Conservation (phyloP, 495 filamentous ascomycete species). For the Tuber microsphaerosporum region DNA sequence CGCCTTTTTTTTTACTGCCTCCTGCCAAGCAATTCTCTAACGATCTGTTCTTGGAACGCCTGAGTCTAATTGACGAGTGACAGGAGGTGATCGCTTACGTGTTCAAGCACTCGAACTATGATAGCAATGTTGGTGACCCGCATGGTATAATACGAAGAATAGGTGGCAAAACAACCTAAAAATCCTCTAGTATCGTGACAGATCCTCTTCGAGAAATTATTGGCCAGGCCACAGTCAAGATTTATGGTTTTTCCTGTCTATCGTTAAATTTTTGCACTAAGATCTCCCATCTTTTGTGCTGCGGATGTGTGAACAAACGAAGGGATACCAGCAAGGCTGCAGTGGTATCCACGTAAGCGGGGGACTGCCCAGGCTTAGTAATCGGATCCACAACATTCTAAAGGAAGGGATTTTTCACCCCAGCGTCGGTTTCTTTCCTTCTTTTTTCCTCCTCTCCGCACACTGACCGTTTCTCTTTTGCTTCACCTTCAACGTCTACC, state of each 20-base stretch:
- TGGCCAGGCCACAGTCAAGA: background rate
- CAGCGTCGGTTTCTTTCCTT: constrained; percentile 8
- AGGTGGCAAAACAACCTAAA: background rate
- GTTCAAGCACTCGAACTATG: background rate
- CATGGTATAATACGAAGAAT: background rate
- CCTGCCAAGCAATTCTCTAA: background rate
- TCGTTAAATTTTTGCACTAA: background rate
- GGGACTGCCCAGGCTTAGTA: constrained; percentile 15
- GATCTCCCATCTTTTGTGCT: background rate
- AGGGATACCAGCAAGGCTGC: background rate
- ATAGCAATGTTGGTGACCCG: background rate
- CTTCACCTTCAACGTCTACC: constrained; percentile 15
- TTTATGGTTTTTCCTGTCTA: background rate
- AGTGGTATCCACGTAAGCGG: background rate
- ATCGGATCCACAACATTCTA: constrained; percentile 16
- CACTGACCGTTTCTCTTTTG: constrained; percentile 10
- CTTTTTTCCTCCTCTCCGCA: constrained; percentile 23
- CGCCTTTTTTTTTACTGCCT: background rate
- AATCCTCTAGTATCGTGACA: background rate
- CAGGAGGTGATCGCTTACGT: background rate
- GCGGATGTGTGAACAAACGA: background rate
- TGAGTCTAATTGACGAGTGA: background rate
- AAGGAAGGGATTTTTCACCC: constrained; percentile 27
- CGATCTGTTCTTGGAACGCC: background rate
- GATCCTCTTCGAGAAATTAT: background rate